Base-by-base conservation (phyloP, 805 yeast species). In the Maudiozyma pseudohumilis region DNA sequence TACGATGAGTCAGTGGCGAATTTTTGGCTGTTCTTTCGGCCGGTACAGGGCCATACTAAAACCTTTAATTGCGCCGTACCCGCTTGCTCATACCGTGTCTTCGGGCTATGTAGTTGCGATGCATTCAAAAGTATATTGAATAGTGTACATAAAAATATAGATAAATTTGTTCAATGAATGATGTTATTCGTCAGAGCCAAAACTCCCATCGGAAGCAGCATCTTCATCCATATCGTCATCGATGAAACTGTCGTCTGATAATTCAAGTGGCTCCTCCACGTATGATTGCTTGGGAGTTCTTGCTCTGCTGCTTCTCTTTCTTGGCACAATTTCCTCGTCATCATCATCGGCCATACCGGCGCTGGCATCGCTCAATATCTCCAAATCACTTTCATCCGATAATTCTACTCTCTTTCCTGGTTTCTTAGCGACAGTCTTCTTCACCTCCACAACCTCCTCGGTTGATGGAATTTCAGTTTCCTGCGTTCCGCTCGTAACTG, bases 171-270 rank as follows among this genome's bases (percentile, higher is more conserved):
- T n/a, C n/a, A n/a, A n/a, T n/a, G n/a, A n/a, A n/a, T n/a, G n/a
- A 2, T 15, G 5, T 19, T 29, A 29, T 13, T 50, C 53, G 15
- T 46, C 48, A 12, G 43, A 57, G n/a, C 34, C 37, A 23, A 52
- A 45, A 1, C 52, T 48, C 8, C 18, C 50, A 19, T 50, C 55
- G 5, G 50, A 46, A 11, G 18, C 41, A 15, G n/a, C 45, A 10
- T 38, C 42, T 3, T 31, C 45, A 6, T 42, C 44, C 3, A 40
- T 50, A 26, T 48, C 54, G 17, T 48, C 54, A 16, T 51, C 57
- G 13, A 47, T 34, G 23, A 51, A 49, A 30, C 56, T 49, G 32
- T 53, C 55, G 26, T 55, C 60, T 1, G 60, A 53, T 11, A 51
- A 34, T 21, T 50, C 54, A 6, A 52, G 35, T 29, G 32, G 13